A percentile compares a stretch with the other conserved stretches of the same genome.
phyloP scores from a whole-genome alignment of 1,284 basidiomycete genomes.

The Ustilago shanxiensis region DNA sequence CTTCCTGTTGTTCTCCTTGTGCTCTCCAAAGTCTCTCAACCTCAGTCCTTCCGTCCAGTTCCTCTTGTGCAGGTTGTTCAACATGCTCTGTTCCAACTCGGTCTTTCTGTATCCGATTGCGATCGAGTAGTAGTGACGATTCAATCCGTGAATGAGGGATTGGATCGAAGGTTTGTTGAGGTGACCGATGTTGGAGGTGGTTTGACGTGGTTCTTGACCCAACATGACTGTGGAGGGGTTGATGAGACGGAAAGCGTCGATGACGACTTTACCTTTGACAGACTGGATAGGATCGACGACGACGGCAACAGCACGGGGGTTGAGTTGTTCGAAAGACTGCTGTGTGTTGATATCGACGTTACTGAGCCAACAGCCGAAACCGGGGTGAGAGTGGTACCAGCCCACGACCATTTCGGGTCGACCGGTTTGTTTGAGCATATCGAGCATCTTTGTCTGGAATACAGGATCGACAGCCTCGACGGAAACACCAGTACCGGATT shows the following conservation, averaged over 20 bases:
- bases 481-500: slow-evolving; percentile 96
- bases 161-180: slow-evolving; percentile 99
- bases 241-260: slow-evolving; percentile 91
- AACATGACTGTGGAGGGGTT: slow-evolving; percentile 75
- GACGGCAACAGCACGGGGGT: slow-evolving; percentile 94
- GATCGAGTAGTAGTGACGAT: slow-evolving; percentile 70
- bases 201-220: slow-evolving; percentile 90
- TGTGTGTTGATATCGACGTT: slow-evolving; percentile 99
- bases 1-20: slow-evolving; percentile 67
- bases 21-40: slow-evolving; percentile 67
- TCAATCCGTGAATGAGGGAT: slow-evolving; percentile 72
- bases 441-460: slow-evolving; percentile 98
- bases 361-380: slow-evolving; percentile 99
- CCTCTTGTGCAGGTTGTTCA: slow-evolving; percentile 69
- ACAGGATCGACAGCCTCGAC: slow-evolving; percentile 99
- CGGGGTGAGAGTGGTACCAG: slow-evolving; percentile 99
- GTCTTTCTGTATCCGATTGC: slow-evolving; percentile 70
- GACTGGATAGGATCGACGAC: slow-evolving; percentile 99
- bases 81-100: slow-evolving; percentile 69
- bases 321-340: slow-evolving; percentile 98
- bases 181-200: slow-evolving; percentile 97
- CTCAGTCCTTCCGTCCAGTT: slow-evolving; percentile 68
- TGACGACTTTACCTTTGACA: slow-evolving; percentile 90
- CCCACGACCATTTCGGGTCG: slow-evolving; percentile 98
- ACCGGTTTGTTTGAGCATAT: slow-evolving; percentile 99